phyloP scores from a whole-genome alignment of 2,329 filamentous ascomycete species.

The Diaporthe sp. region DNA sequence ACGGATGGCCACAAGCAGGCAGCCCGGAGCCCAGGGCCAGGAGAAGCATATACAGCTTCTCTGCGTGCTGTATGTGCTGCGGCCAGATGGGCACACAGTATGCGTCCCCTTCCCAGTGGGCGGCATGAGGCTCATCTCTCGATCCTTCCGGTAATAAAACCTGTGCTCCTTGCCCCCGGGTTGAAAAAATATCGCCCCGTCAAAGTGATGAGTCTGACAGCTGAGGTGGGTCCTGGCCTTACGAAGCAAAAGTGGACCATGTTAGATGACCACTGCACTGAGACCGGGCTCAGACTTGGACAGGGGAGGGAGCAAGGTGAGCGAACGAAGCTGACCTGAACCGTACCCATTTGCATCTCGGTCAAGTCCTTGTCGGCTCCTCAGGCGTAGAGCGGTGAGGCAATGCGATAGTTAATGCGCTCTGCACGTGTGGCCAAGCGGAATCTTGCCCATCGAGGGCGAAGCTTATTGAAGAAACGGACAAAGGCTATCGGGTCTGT shows the following conservation, averaged over 20 bases:
- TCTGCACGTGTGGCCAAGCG: constrained; percentile 14
- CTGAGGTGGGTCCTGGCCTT: constrained; percentile 37
- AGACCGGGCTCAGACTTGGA: constrained; percentile 33
- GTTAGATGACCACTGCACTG: constrained; percentile 30
- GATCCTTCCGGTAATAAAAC: constrained; percentile 27
- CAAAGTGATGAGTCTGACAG: constrained; percentile 33
- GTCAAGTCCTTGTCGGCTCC: constrained; percentile 36
- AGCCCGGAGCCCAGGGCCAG: constrained; percentile 2
- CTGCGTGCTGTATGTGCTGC: constrained; percentile 11
- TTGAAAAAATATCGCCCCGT: constrained; percentile 22
- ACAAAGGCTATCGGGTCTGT: constrained; percentile 26
- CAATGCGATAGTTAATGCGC: constrained; percentile 16
- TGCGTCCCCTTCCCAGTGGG: constrained; percentile 8
- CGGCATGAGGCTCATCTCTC: constrained; percentile 30
- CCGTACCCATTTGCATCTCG: constrained; percentile 36
- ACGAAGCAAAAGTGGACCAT: constrained; percentile 32
- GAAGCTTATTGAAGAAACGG: constrained; percentile 22
- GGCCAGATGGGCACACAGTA: constrained; percentile 3
- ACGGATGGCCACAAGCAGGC: constrained; percentile 21
- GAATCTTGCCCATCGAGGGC: constrained; percentile 6
- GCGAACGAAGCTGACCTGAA: constrained; percentile 41
- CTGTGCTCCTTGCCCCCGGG: constrained; percentile 10
- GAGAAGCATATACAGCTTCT: background rate
- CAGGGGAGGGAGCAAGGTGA: constrained; percentile 42
- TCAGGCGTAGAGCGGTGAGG: constrained; percentile 40